Percentiles rank a stretch among this genome's conserved stretches.
Conservation (phyloP, 208 protist species). For the Leishmania arabica region DNA sequence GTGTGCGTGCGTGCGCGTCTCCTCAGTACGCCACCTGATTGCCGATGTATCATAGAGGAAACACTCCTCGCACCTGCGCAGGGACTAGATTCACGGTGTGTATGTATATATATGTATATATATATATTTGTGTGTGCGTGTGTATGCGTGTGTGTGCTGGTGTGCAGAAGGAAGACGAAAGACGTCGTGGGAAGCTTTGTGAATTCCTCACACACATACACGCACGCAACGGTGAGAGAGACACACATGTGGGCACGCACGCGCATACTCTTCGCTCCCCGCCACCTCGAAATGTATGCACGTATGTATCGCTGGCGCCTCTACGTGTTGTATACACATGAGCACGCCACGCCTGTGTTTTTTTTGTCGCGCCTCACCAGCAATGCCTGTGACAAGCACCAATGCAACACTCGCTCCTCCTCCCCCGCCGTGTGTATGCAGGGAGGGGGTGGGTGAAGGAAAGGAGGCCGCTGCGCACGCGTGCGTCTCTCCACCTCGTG, state of each 20-base stretch:
- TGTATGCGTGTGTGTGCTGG: neutral
- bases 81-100: neutral
- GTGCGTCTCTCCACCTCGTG: neutral
- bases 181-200: neutral
- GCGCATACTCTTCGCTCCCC: neutral
- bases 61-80: neutral
- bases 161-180: neutral
- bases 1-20: neutral
- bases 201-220: neutral
- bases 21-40: neutral
- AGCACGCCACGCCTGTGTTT: neutral
- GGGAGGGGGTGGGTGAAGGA: neutral
- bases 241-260: neutral
- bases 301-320: constrained; percentile 4
- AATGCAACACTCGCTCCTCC: neutral
- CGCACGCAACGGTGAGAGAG: neutral
- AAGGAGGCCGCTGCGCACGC: neutral
- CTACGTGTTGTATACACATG: neutral
- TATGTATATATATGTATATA: neutral
- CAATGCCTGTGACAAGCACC: neutral
- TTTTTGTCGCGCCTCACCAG: neutral
- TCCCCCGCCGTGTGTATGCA: neutral
- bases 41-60: neutral
- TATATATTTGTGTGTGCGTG: neutral
- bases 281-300: neutral